Evolutionary conservation across 441 rosid genomes (phyloP).

Genomic region (Biscutella laevigata): DNA sequence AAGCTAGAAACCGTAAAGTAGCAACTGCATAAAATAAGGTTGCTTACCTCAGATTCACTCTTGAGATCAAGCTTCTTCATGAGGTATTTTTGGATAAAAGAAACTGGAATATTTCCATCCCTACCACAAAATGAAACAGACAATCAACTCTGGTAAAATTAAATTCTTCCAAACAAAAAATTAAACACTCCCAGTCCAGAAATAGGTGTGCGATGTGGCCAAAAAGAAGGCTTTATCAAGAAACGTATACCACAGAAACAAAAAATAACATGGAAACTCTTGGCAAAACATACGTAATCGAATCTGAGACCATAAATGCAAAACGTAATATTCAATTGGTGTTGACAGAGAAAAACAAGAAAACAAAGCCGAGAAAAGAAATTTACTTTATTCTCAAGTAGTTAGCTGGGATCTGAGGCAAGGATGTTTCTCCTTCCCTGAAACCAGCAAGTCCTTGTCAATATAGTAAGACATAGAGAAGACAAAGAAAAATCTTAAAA

Average conservation of each 20-base stretch:
- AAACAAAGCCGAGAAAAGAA: slow-evolving; percentile 19
- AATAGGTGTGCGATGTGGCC: slow-evolving; percentile 4
- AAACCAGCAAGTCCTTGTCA: slow-evolving; percentile 24
- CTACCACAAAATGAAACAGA: slow-evolving; percentile 30
- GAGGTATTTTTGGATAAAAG: slow-evolving; percentile 80
- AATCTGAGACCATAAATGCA: not conserved
- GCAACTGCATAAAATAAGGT: not conserved
- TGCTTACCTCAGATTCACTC: slow-evolving; percentile 74
- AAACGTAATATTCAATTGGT: not conserved
- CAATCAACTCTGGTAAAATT: not conserved
- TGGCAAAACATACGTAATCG: not conserved
- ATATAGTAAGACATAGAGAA: not conserved
- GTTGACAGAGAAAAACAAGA: not conserved
- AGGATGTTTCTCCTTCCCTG: slow-evolving; percentile 53
- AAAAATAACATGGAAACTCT: not conserved
- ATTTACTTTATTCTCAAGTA: slow-evolving; percentile 55
- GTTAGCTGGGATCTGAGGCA: slow-evolving; percentile 52
- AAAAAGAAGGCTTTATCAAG: not conserved
- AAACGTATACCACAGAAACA: not conserved
- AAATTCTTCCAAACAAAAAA: slow-evolving; percentile 1
- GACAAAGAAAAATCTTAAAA: not conserved
- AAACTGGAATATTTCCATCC: slow-evolving; percentile 78
- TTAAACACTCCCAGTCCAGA: not conserved
- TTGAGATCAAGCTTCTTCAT: slow-evolving; percentile 70
- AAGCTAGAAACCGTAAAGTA: slow-evolving; percentile 5